Base-by-base conservation (phyloP, 2,329 filamentous ascomycete species). In the Kalaharituber pfeilii region DNA sequence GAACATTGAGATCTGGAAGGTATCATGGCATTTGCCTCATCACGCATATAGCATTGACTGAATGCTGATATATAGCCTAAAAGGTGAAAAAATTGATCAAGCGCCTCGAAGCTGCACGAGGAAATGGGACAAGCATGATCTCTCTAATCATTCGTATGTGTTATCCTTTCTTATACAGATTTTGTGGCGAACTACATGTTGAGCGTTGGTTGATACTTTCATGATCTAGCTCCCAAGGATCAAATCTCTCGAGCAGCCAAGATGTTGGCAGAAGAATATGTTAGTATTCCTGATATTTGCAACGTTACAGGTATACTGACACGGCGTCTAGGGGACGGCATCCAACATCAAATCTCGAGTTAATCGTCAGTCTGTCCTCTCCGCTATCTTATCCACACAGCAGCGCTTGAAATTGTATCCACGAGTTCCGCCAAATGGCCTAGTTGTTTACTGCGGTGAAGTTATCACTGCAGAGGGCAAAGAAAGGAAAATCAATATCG, bases 251-350 rank as follows among this genome's bases (percentile, higher is more conserved):
- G 88, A 67, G 84, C 86, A 53, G 86, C 91, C 57, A 96, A 96
- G 79, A 98, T 98, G 91, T 84, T 98, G 82, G 93, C 93, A 75
- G 91, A 98, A 95, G 88, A 94, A 85, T 94, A 91, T 69, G 86
- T 91, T 54, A 49, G 47, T 36, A 36, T 52, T 45, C n/a, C 30
- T n/a, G 8, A 8, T 39, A 49, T 26, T 53, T 53, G 7, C 47
- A 25, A 13, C 53, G 26, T 9, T 25, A 39, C 15, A 8, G 39
- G 26, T 13, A 20, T 54, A 56, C 64, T 67, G 64, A 68, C 61
- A 49, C n/a, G 45, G 56, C 51, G 49, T 50, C 26, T 62, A 91
- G 86, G 91, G 91, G 68, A 98, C 91, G 57, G 93, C 91, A 58
- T 95, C 88, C 66, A 98, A 98, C 74, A 98, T 98, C 76, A 98